Conservation (phyloP, 441 rosid species). For the Pelargonium cotyledonis region DNA sequence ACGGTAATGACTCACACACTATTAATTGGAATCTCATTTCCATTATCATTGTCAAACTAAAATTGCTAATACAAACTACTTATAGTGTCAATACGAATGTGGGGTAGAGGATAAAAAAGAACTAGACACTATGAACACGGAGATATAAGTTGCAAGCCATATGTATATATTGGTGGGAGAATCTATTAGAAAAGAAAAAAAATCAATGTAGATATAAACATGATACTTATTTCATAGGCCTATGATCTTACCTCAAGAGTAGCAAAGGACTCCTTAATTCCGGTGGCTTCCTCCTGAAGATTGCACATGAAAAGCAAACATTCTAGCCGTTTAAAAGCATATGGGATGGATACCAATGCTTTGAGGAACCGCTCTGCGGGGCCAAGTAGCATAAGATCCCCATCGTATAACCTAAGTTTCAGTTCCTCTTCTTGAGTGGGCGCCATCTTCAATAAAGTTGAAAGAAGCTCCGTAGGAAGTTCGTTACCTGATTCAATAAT, state of each 20-base stretch:
- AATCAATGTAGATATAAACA: neutral
- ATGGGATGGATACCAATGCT: slow-evolving; percentile 72
- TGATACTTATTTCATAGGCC: neutral
- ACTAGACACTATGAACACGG: neutral
- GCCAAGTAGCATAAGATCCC: slow-evolving; percentile 74
- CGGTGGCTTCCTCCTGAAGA: slow-evolving; percentile 65
- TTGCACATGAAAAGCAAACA: slow-evolving; percentile 77
- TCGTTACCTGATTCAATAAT: slow-evolving; percentile 57
- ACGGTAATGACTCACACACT: too few relatives aligned
- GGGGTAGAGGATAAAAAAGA: neutral
- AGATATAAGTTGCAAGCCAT: neutral
- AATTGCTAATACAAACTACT: too few relatives aligned
- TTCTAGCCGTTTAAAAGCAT: slow-evolving; percentile 75
- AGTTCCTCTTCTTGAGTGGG: slow-evolving; percentile 90
- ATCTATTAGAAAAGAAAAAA: too few relatives aligned
- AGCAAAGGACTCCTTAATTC: slow-evolving; percentile 58
- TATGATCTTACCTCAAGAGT: slow-evolving; percentile 58
- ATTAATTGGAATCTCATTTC: too few relatives aligned
- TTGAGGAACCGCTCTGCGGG: slow-evolving; percentile 89
- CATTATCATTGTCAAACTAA: too few relatives aligned
- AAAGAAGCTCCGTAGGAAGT: slow-evolving; percentile 81
- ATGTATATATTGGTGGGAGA: neutral
- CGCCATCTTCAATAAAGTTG: slow-evolving; percentile 82
- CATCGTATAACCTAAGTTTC: slow-evolving; percentile 74
- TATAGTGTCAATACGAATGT: neutral